Base-by-base conservation (phyloP, 345 rosid species). In the Rhizophora mangle region DNA sequence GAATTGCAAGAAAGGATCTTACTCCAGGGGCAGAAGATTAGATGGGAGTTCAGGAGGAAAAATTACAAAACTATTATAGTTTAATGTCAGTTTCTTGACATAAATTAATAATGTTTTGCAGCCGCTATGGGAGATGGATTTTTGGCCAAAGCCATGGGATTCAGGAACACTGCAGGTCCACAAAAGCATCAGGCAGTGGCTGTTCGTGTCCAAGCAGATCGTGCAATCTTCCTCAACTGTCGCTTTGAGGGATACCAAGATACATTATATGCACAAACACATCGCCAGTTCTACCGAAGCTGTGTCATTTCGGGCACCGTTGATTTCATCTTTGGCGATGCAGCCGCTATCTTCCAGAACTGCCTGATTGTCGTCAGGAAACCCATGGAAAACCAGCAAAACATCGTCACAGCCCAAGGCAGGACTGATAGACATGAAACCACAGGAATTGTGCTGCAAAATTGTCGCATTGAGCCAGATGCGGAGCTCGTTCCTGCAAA, bases 311-410 rank as follows among this genome's bases (percentile, higher is more conserved):
- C 79, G 0, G 98, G 98, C 6, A 91, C 96, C 0, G 62, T 88
- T 2, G 98, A 94, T 59, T 89, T 94, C 83, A 89, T 94, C 62
- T 91, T 94, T 6, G 98, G 98, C 0, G 98, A 94, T 20, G 96
- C 98, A 0, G 74, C 95, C 0, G 91, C 90, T 0, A 47, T 94
- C 52, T 86, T 94, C 67, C 98, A 94, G 65, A 91, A 89, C 82
- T 91, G 96, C 65, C 64, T 69, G 65, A 82, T 94, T 47, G 59
- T 72, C 4, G 75, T 87, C 21, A 75, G 90, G 69, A 94, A 88
- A 76, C 92, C 93, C 3, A 32, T 74, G 46, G 74, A 69, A 1
- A 82, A 80, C 37, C 90, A 94, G 64, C 74, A 82, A 72, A 89
- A 82, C 81, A 80, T 81, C 5, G 80, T 94, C 22, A 87, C 93